Conservation (phyloP, 208 protist species). For the Acanthamoeba healyi region DNA sequence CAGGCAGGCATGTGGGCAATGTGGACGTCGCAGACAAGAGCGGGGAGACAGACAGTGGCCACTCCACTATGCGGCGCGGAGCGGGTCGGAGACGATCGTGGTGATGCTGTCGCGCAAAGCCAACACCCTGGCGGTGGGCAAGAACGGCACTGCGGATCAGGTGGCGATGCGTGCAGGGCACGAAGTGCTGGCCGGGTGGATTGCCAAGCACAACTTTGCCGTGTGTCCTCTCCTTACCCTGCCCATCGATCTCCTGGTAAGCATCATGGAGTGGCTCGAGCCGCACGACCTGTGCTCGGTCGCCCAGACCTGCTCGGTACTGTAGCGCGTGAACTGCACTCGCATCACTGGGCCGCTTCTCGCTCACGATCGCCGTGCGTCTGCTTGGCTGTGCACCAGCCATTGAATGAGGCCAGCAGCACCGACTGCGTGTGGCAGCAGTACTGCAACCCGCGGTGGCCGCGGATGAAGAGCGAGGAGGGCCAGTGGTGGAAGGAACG, state of each 20-base stretch:
- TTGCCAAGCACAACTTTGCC: not conserved
- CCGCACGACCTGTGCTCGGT: not conserved
- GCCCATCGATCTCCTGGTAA: not conserved
- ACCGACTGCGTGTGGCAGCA: not conserved
- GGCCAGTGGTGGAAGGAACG: constrained; percentile 11
- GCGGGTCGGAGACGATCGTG: not conserved
- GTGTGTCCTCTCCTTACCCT: not conserved
- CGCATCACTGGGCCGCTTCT: not conserved
- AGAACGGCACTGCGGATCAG: not conserved
- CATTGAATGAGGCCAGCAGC: constrained; percentile 15
- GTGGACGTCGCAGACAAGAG: not conserved
- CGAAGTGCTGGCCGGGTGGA: not conserved
- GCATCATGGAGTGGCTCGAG: not conserved
- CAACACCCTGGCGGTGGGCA: not conserved
- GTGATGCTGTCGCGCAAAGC: not conserved
- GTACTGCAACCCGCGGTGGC: not conserved
- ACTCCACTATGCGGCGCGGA: not conserved
- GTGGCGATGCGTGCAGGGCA: not conserved
- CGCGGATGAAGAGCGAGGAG: not conserved
- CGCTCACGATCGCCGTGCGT: not conserved
- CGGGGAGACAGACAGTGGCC: not conserved
- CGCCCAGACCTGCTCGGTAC: not conserved
- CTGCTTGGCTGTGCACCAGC: not conserved
- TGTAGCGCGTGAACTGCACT: not conserved
- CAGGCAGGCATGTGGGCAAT: not conserved